A percentile compares a stretch with the other conserved stretches of the same genome.
phyloP scores from a whole-genome alignment of 2,329 filamentous ascomycete genomes.

The Westerdykella aurantiaca region DNA sequence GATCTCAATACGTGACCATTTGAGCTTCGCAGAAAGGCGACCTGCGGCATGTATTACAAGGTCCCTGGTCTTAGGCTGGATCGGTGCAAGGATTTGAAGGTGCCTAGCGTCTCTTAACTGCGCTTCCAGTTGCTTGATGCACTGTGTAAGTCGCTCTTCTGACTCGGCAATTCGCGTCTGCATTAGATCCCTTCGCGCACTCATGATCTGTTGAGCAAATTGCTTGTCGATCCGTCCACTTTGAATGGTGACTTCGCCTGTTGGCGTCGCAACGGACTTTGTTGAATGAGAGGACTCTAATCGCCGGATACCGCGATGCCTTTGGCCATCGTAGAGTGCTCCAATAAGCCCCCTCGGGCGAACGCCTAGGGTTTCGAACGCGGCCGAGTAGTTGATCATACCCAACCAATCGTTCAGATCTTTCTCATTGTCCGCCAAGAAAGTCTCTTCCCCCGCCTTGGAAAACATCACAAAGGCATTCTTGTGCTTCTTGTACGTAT shows the following conservation, averaged over 20 bases:
- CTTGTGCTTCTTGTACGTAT: slow-evolving; percentile 89
- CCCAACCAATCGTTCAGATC: slow-evolving; percentile 97
- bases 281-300: slow-evolving; percentile 54
- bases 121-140: slow-evolving; percentile 72
- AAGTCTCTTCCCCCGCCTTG: slow-evolving; percentile 76
- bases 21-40: slow-evolving; percentile 78
- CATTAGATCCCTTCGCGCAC: slow-evolving; percentile 77
- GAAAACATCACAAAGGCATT: slow-evolving; percentile 88
- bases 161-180: slow-evolving; percentile 75
- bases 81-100: slow-evolving; percentile 79
- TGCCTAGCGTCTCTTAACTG: slow-evolving; percentile 87
- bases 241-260: slow-evolving; percentile 67
- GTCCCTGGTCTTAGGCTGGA: slow-evolving; percentile 85
- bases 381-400: slow-evolving; percentile 92
- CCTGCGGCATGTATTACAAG: slow-evolving; percentile 79
- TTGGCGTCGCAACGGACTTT: slow-evolving; percentile 62
- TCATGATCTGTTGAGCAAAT: slow-evolving; percentile 79
- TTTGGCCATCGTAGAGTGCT: slow-evolving; percentile 77
- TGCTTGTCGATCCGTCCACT: slow-evolving; percentile 71
- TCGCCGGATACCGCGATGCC: slow-evolving; percentile 63
- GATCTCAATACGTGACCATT: slow-evolving; percentile 90
- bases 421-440: slow-evolving; percentile 81
- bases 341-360: slow-evolving; percentile 83
- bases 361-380: slow-evolving; percentile 86
- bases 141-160: slow-evolving; percentile 67